Evolutionary conservation across 306 rosid genomes (phyloP).

Genomic region (Fragaria vesca): DNA sequence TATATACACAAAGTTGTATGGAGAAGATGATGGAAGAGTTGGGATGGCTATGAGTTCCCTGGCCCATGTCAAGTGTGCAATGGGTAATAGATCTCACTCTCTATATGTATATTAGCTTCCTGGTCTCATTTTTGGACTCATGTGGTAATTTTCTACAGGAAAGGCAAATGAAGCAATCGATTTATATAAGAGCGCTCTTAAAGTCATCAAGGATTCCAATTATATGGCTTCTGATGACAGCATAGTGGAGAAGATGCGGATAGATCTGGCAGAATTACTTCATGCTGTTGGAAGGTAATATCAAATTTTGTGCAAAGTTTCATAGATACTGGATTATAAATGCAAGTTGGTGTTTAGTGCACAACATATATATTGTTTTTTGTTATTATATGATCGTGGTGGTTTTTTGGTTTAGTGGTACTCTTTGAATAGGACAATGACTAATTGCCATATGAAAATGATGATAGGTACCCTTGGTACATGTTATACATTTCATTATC

Average conservation of each 20-base stretch:
- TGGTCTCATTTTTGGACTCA: constrained; percentile 11
- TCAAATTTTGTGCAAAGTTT: constrained; percentile 16
- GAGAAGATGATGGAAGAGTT: constrained; percentile 80
- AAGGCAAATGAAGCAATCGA: constrained; percentile 72
- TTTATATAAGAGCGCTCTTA: constrained; percentile 61
- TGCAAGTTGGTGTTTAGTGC: not conserved
- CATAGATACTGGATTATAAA: not conserved
- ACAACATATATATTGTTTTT: not conserved
- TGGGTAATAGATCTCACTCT: constrained; percentile 51
- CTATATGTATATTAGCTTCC: constrained; percentile 15
- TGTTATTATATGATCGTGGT: not conserved
- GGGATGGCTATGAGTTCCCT: constrained; percentile 85
- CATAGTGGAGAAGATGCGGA: constrained; percentile 73
- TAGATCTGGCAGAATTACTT: constrained; percentile 81
- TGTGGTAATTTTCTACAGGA: constrained; percentile 46
- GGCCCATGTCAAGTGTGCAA: constrained; percentile 79
- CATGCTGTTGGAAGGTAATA: constrained; percentile 78
- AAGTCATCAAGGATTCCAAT: constrained; percentile 64
- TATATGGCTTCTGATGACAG: constrained; percentile 67
- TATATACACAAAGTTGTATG: constrained; percentile 60
- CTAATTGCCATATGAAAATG: constrained; percentile 3
- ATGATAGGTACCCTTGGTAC: not conserved
- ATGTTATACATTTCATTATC: not conserved
- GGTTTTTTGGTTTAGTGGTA: constrained; percentile 3
- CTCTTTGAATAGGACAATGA: not conserved